Conservation (phyloP, 208 protist species). For the Crithidia expoeki region DNA sequence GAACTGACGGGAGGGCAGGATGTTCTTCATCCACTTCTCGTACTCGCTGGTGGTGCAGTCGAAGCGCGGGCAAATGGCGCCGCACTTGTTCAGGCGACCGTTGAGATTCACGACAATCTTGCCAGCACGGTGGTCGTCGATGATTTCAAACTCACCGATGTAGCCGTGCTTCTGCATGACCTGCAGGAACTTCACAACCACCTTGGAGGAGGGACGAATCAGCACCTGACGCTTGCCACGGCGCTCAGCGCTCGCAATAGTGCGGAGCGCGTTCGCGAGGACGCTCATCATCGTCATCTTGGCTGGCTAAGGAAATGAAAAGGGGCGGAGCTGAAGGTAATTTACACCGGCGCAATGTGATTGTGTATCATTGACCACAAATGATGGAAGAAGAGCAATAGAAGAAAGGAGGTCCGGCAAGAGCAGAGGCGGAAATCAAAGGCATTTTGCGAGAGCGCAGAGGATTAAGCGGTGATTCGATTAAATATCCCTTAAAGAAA, state of each 20-base stretch:
- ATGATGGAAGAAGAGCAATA: background rate
- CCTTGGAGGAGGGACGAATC: slow-evolving; percentile 99
- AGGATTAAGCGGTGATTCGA: too few relatives aligned
- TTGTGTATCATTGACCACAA: too few relatives aligned
- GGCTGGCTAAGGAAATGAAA: slow-evolving; percentile 30
- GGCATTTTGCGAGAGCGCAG: too few relatives aligned
- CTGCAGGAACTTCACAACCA: slow-evolving; percentile 99
- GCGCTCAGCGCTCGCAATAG: slow-evolving; percentile 99
- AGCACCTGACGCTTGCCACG: slow-evolving; percentile 99
- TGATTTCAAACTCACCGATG: slow-evolving; percentile 99
- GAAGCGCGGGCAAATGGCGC: slow-evolving; percentile 99
- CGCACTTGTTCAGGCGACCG: slow-evolving; percentile 99
- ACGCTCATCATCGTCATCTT: slow-evolving; percentile 99
- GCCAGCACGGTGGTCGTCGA: slow-evolving; percentile 99
- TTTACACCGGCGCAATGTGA: too few relatives aligned
- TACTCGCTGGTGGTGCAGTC: slow-evolving; percentile 96
- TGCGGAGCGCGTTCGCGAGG: slow-evolving; percentile 98
- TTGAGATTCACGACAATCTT: slow-evolving; percentile 99
- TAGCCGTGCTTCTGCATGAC: slow-evolving; percentile 99
- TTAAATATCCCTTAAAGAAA: too few relatives aligned
- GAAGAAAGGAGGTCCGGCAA: background rate
- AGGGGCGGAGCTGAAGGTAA: slow-evolving; percentile 1
- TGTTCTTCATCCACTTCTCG: slow-evolving; percentile 99
- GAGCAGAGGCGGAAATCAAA: too few relatives aligned
- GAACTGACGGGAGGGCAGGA: slow-evolving; percentile 99